Evolutionary conservation across 2,329 filamentous ascomycete genomes (phyloP), one percentile per base, ranked within the genome.

Genomic region (Trichoderma sp.): DNA sequence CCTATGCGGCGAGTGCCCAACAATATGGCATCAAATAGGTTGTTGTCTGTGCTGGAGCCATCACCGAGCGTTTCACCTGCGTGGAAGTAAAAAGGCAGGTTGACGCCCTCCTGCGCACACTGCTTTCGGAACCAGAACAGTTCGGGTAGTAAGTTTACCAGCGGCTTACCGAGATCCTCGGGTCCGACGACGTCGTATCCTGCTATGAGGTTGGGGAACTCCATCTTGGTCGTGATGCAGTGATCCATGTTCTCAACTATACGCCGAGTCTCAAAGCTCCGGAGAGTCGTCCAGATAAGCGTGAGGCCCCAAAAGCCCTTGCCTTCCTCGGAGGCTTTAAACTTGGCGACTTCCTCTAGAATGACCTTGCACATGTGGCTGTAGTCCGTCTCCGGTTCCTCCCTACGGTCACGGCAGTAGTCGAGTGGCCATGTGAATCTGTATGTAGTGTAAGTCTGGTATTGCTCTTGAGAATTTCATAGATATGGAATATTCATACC

Each of bases 71-170:
- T 93, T 82, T 98, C 95, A 74, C 95, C 95, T 0, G 95, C 95
- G 80, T 98, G 95, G 84, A 98, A 97, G 85, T 97, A 97, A 84
- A 98, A 97, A 1, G 95, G 95, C 11, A 99, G 90, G 64, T 94
- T 89, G 47, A 98, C 88, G 3, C 88, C 89, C 77, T 94, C 91
- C 78, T 93, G 87, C 0, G 89, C 88, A 80, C 94, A 98, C 76
- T 92, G 89, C 81, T 95, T 95, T 74, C 91, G 91, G 86, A 98
- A 98, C 94, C 94, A 98, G 81, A 98, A 95, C 0, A 98, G 84
- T 77, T 97, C 90, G 0, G 95, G 94, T 0, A 95, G 87, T 4
- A 97, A 83, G 75, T 96, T 92, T 34, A 87, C 86, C 30, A 98
- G 87, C 0, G 94, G 87, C 14, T 93, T 88, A 1, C 94, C 95